Percentiles rank a stretch among this genome's conserved stretches.
Evolutionary conservation across 2,329 filamentous ascomycete species (phyloP).

Genomic region (Claviceps paspali): DNA sequence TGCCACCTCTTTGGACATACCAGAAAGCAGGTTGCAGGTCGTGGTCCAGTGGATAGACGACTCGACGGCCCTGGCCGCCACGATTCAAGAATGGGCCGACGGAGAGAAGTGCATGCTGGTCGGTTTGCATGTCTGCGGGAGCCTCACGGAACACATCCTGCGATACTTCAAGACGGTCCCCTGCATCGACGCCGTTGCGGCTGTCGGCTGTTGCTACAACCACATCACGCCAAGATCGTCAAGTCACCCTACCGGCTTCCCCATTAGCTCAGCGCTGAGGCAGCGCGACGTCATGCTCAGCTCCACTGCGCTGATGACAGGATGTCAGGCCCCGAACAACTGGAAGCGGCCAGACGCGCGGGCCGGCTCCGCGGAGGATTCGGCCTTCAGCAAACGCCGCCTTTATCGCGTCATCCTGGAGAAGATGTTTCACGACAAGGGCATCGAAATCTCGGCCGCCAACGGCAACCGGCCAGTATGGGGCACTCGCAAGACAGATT

Average conservation of each 20-base stretch:
- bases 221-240: slow-evolving; percentile 18
- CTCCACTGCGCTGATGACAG: slow-evolving; percentile 18
- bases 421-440: slow-evolving; percentile 14
- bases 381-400: slow-evolving; percentile 12
- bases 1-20: slow-evolving; percentile 11
- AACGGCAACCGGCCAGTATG: slow-evolving; percentile 11
- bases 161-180: slow-evolving; percentile 12
- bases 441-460: slow-evolving; percentile 4
- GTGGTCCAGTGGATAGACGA: slow-evolving; percentile 16
- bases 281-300: slow-evolving; percentile 11
- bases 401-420: slow-evolving; percentile 15
- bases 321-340: slow-evolving; percentile 19
- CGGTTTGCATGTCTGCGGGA: slow-evolving; percentile 18
- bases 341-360: slow-evolving; percentile 12
- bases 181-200: slow-evolving; percentile 12
- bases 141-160: slow-evolving; percentile 19
- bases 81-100: slow-evolving; percentile 14
- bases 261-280: slow-evolving; percentile 21
- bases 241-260: slow-evolving; percentile 20
- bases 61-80: slow-evolving; percentile 7
- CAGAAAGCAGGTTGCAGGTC: slow-evolving; percentile 10
- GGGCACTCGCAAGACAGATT: slow-evolving; percentile 17
- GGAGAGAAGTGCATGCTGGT: slow-evolving; percentile 17
- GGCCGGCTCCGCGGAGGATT: slow-evolving; percentile 1
- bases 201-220: slow-evolving; percentile 20